phyloP scores from a whole-genome alignment of 441 rosid species.

The Geranium incanum region DNA sequence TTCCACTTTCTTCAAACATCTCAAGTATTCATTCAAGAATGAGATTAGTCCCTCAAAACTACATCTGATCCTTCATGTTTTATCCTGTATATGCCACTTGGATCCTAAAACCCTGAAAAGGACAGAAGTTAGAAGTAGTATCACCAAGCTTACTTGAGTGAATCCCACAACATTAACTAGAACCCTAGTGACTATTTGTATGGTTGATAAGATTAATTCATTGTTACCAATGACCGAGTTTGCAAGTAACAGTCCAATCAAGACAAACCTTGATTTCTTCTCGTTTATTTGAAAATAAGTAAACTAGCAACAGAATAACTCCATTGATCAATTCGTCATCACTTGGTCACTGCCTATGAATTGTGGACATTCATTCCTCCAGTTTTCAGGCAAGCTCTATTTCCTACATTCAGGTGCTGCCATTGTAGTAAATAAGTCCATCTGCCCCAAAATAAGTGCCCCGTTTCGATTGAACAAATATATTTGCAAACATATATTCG shows the following conservation, averaged over 20 bases:
- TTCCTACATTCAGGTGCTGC: neutral
- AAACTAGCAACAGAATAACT: neutral
- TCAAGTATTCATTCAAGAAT: neutral
- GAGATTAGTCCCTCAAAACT: neutral
- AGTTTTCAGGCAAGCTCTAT: neutral
- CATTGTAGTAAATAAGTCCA: neutral
- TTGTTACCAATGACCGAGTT: neutral
- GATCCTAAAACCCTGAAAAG: neutral
- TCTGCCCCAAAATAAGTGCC: too few relatives aligned
- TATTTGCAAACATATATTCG: too few relatives aligned
- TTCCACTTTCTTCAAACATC: neutral
- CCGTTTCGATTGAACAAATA: too few relatives aligned
- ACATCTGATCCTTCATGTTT: neutral
- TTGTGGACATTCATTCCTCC: neutral
- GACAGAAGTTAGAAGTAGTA: neutral
- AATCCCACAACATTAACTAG: neutral
- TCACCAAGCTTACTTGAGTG: neutral
- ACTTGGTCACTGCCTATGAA: neutral
- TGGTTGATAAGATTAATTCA: neutral
- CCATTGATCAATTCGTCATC: neutral
- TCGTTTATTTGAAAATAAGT: neutral
- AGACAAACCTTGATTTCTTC: neutral
- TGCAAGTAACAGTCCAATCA: neutral
- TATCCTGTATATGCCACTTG: neutral
- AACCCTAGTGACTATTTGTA: neutral